Base-by-base conservation (phyloP, 306 rosid genomes). In the Prunus dulcis region DNA sequence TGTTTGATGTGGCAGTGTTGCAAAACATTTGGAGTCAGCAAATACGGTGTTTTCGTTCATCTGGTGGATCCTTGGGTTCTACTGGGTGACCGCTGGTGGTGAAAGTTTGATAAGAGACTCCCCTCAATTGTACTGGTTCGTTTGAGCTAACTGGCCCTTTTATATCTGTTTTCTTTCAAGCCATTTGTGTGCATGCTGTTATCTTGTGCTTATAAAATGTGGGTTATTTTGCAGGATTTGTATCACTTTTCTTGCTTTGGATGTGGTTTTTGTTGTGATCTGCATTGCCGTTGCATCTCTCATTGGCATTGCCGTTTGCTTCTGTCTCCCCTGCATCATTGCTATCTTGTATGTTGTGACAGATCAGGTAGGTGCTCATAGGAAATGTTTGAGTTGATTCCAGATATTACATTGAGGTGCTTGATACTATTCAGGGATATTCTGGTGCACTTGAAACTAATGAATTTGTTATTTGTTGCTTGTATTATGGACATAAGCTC, bases 51-150 rank as follows among this genome's bases (percentile, higher is more conserved):
- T 95, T 64, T 86, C 99, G 18, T 89, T 95, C 72, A 28, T 92
- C 46, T 95, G 99, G 99, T 95, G 99, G 99, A 71, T 89, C 15
- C 34, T 90, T 71, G 99, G 99, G 67, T 90, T 95, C 87, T 95
- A 92, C 83, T 95, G 97, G 98, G 97, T 95, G 49, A 90, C 93
- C 47, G 88, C 89, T 58, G 97, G 98, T 45, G 97, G 96, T 77
- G 91, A 90, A 75, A 82, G 76, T 76, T 84, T 95, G 88, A 88
- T 85, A 15, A 73, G 43, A 43, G 97, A 80, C 41, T 81, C 97
- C 25, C 97, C 97, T 52, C 91, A 83, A 64, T 88, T 95, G 73
- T 95, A 95, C 93, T 95, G 98, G 98, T 95, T 63, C 60, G 96
- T 95, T 67, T 67, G 38, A 56, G 27, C 47, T 27, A 23, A 64